A percentile compares a stretch with the other conserved stretches of the same genome.
Evolutionary conservation across 495 filamentous ascomycete species (phyloP).

Genomic region (Daldinia childiae): DNA sequence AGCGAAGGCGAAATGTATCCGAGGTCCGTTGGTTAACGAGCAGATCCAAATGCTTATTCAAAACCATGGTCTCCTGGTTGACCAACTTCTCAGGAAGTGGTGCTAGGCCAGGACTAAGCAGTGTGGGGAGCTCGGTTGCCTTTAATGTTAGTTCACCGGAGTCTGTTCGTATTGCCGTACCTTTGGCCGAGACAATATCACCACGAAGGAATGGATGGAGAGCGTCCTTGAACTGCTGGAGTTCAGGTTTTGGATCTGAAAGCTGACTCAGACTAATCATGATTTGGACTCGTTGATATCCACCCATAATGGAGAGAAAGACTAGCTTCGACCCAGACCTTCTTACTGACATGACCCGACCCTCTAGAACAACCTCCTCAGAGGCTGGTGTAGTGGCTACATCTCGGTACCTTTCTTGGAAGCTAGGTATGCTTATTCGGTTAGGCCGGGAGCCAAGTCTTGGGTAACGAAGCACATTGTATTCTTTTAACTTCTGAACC

Average conservation of each 20-base stretch:
- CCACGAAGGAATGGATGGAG: constrained; percentile 43
- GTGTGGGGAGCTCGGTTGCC: constrained; percentile 69
- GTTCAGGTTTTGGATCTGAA: constrained; percentile 20
- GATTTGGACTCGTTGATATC: constrained; percentile 74
- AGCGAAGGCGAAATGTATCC: constrained; percentile 78
- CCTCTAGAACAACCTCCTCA: constrained; percentile 57
- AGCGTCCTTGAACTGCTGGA: constrained; percentile 44
- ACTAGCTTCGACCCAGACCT: constrained; percentile 72
- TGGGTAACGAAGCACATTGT: constrained; percentile 54
- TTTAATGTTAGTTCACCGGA: constrained; percentile 81
- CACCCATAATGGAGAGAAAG: constrained; percentile 81
- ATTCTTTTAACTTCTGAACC: constrained; percentile 43
- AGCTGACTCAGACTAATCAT: constrained; percentile 73
- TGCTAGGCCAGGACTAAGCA: constrained; percentile 81
- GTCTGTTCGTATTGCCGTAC: constrained; percentile 73
- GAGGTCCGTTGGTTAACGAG: constrained; percentile 71
- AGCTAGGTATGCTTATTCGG: constrained; percentile 50
- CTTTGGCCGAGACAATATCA: constrained; percentile 61
- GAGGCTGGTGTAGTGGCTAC: constrained; percentile 42
- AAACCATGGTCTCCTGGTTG: constrained; percentile 71
- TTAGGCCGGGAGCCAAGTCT: constrained; percentile 44
- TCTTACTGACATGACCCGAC: constrained; percentile 56
- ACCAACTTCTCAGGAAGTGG: constrained; percentile 72
- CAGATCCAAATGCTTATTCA: constrained; percentile 82
- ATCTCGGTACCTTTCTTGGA: constrained; percentile 49